Conservation (phyloP, 768 basidiomycete species). For the Lanmaoa pseudosensibilis region DNA sequence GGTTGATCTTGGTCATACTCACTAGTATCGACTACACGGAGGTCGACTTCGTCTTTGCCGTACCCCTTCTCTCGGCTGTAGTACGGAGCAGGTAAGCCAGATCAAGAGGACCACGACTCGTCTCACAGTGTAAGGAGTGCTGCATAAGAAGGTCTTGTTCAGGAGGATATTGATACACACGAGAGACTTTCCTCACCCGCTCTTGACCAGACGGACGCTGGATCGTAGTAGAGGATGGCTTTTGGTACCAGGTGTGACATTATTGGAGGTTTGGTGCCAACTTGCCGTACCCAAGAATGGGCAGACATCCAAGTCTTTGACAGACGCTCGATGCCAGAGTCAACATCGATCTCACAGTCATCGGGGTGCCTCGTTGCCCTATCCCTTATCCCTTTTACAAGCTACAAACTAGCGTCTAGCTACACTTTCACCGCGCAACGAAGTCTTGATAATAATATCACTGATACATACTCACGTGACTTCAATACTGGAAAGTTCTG, state of each 20-base stretch:
- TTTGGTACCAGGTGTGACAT: constrained; percentile 48
- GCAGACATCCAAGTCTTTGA: not conserved
- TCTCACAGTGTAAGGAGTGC: constrained; percentile 59
- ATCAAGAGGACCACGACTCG: not conserved
- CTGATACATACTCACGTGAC: constrained; percentile 29
- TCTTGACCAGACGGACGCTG: constrained; percentile 61
- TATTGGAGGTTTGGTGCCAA: not conserved
- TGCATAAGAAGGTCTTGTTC: constrained; percentile 21
- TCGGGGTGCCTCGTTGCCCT: not conserved
- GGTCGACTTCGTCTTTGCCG: constrained; percentile 69
- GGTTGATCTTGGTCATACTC: constrained; percentile 11
- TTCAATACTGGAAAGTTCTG: constrained; percentile 29
- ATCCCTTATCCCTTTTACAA: not conserved
- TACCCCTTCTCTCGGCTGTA: constrained; percentile 80
- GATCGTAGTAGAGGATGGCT: constrained; percentile 76
- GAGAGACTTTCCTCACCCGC: constrained; percentile 45
- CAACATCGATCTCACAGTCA: not conserved
- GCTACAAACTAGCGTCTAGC: not conserved
- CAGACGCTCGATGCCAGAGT: too few species aligned
- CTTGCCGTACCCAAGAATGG: not conserved
- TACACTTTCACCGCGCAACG: not conserved
- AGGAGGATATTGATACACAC: not conserved
- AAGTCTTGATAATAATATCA: not conserved
- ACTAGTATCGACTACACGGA: constrained; percentile 68
- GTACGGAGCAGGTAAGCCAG: constrained; percentile 1